phyloP scores from a whole-genome alignment of 441 rosid species.

The Euphorbia schlechtendalii region DNA sequence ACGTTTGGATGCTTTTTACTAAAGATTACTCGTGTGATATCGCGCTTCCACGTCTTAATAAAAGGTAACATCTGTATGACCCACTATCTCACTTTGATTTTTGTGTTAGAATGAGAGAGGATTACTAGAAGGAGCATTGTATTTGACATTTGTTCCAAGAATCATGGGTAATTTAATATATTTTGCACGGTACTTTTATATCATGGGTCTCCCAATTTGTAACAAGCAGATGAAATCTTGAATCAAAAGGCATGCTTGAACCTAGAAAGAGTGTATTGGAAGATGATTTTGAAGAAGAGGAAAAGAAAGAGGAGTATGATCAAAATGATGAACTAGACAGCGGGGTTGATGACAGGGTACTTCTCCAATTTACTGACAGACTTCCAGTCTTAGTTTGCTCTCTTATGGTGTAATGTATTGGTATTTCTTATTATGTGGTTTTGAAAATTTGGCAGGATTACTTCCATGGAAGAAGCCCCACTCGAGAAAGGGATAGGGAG shows the following conservation, averaged over 20 bases:
- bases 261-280: conserved; percentile 83
- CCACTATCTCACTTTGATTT: not conserved
- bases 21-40: conserved; percentile 80
- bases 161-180: too few relatives aligned
- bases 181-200: too few relatives aligned
- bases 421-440: conserved; percentile 11
- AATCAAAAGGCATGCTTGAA: conserved; percentile 60
- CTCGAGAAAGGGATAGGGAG: conserved; percentile 75
- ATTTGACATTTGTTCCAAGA: too few relatives aligned
- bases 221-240: conserved; percentile 65
- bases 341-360: conserved; percentile 63
- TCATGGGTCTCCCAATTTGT: conserved; percentile 8
- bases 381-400: conserved; percentile 1
- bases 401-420: not conserved
- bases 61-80: conserved; percentile 35
- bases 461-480: conserved; percentile 65
- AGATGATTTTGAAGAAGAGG: conserved; percentile 97
- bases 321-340: conserved; percentile 46
- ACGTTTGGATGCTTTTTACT: conserved; percentile 80
- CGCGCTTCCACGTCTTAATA: conserved; percentile 83
- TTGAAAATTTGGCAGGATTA: conserved; percentile 46
- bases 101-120: too few relatives aligned
- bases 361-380: not conserved
- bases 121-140: too few relatives aligned
- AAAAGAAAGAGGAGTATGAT: conserved; percentile 81